Evolutionary conservation across 352 stramenopile genomes (phyloP).

Genomic region (Phytophthora nicotianae): DNA sequence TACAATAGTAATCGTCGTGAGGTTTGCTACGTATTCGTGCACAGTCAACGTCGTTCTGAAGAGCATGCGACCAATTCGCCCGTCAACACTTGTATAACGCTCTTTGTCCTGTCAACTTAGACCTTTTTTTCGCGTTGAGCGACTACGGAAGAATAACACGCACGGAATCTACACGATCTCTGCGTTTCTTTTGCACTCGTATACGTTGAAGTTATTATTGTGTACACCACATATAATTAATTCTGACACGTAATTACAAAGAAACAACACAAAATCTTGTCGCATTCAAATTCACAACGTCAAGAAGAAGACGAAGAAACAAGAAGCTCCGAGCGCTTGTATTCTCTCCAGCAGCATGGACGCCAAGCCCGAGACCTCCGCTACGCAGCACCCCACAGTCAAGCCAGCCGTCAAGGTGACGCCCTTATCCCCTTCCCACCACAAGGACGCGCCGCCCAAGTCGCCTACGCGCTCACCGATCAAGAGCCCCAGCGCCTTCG

Average conservation of each 20-base stretch:
- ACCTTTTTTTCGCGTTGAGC: slow-evolving; percentile 6
- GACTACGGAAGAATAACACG: not conserved
- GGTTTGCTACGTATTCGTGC: not conserved
- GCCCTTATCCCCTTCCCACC: slow-evolving; percentile 1
- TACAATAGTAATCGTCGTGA: not conserved
- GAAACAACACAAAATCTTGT: slow-evolving; percentile 6
- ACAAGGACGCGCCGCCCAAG: slow-evolving; percentile 8
- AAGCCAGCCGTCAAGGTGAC: slow-evolving; percentile 13
- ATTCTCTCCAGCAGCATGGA: slow-evolving; percentile 13
- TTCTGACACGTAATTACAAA: not conserved
- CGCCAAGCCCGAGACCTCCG: slow-evolving; percentile 9
- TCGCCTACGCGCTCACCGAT: slow-evolving; percentile 29
- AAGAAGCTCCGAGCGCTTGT: slow-evolving; percentile 9
- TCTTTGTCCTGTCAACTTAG: not conserved
- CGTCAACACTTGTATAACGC: too few species aligned
- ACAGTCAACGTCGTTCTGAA: not conserved
- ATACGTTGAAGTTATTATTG: slow-evolving; percentile 11
- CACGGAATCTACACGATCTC: not conserved
- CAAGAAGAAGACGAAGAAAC: slow-evolving; percentile 11
- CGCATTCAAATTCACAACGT: slow-evolving; percentile 5
- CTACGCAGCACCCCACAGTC: not conserved
- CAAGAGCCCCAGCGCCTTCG: slow-evolving; percentile 54
- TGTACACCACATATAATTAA: not conserved
- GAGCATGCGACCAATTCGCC: not conserved
- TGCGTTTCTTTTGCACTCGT: not conserved